Base-by-base conservation (phyloP, 2,329 filamentous ascomycete species). In the Aspergillus cejpii region DNA sequence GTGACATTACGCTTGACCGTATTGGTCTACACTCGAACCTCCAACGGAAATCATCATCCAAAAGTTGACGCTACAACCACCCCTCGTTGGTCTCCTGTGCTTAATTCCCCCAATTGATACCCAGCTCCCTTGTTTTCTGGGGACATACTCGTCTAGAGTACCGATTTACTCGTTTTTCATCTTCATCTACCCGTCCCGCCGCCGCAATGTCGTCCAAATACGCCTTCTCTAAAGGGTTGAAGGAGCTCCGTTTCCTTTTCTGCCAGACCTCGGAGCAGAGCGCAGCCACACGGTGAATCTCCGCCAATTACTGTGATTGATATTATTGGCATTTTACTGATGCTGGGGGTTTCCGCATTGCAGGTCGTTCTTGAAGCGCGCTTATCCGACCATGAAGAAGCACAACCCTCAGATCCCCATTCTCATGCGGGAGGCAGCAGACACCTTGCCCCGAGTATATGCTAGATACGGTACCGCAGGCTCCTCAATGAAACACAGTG, bases 381-480 rank as follows among this genome's bases (percentile, higher is more conserved):
- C 89, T 56, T 98, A 98, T 71, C 92, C 92, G 37, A 92, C 87
- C 49, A 97, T 98, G 91, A 98, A 98, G 82, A 94, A 94, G 78
- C 87, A 91, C 78, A 98, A 98, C 75, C 92, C 92, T 45, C 76
- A 86, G 70, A 90, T 80, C 39, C 92, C 92, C 43, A 97, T 98
- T 71, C 76, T 98, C 76, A 83, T 98, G 63, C 87, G 92, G 65
- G 92, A 97, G 76, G 92, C 91, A 42, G 74, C 80, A 58, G 88
- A 87, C 62, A 87, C 87, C 43, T 74, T 85, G 66, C 91, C 92
- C 53, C 85, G 81, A 69, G 81, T 98, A 53, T 97, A 85, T 70
- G 90, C 91, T 57, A 79, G 92, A 82, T 98, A 94, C 67, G 91
- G 88, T 94, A 70, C 61, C 81, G 37, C 34, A 21, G 12, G 5